Evolutionary conservation across 2,329 filamentous ascomycete species (phyloP).

Genomic region (Epichloe gansuensis): DNA sequence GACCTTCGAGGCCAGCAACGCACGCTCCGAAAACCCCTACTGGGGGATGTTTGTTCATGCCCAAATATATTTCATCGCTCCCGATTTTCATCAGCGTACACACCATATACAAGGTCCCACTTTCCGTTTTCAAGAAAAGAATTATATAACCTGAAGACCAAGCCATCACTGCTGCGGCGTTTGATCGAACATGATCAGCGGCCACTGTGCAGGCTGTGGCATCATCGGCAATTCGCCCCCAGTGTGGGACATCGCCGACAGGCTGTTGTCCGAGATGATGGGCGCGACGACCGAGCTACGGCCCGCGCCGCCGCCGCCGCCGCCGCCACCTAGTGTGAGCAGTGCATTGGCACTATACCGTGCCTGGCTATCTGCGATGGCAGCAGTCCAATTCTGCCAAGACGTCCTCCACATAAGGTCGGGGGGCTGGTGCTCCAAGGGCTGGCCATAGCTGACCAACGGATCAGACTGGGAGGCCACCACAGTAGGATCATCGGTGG

Average conservation of each 20-base stretch:
- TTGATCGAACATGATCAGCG: constrained; percentile 20
- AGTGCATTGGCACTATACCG: constrained; percentile 36
- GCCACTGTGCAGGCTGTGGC: constrained; percentile 18
- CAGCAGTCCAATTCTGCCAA: constrained; percentile 43
- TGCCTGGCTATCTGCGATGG: constrained; percentile 36
- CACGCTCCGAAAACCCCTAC: too few species aligned
- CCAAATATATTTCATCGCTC: background rate
- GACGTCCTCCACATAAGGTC: constrained; percentile 30
- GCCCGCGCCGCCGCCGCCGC: background rate
- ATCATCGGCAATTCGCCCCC: constrained; percentile 15
- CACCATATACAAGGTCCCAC: background rate
- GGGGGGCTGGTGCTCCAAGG: constrained; percentile 15
- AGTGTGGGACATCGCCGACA: constrained; percentile 1
- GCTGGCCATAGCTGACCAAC: constrained; percentile 27
- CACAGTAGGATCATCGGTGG: constrained; percentile 11
- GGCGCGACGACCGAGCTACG: background rate
- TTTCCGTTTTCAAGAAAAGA: background rate
- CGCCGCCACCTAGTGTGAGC: constrained; percentile 29
- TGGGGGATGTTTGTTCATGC: background rate
- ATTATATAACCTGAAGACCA: background rate
- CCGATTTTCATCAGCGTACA: background rate
- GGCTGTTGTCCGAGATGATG: constrained; percentile 1
- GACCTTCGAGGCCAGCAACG: too few species aligned
- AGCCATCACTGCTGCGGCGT: constrained; percentile 3
- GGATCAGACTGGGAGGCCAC: constrained; percentile 21